A percentile compares a stretch with the other conserved stretches of the same genome.
phyloP scores from a whole-genome alignment of 768 basidiomycete genomes.

The Serendipita sp. region DNA sequence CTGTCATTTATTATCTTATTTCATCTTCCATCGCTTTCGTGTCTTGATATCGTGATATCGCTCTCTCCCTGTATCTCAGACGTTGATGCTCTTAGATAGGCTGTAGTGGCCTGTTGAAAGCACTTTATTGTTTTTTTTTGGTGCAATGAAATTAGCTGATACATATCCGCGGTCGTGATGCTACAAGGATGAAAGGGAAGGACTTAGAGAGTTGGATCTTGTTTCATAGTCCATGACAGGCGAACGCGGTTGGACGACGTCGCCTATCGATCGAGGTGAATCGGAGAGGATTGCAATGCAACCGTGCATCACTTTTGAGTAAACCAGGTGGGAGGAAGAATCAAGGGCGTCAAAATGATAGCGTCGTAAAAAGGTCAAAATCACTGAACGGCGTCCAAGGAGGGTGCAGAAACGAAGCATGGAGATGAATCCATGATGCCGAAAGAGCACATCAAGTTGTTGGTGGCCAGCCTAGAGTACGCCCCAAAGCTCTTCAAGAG shows the following conservation, averaged over 20 bases:
- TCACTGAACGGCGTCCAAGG: too few relatives aligned
- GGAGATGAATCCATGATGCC: neutral
- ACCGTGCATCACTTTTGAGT: neutral
- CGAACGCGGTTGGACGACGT: neutral
- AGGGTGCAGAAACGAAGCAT: neutral
- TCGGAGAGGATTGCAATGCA: neutral
- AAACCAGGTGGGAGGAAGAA: neutral
- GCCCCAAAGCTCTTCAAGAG: constrained; percentile 90
- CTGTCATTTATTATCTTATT: neutral
- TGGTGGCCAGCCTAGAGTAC: constrained; percentile 39
- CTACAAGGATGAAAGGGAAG: neutral
- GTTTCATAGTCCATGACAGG: neutral
- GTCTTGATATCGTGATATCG: neutral
- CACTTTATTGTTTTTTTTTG: neutral
- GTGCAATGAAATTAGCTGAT: neutral
- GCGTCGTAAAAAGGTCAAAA: neutral
- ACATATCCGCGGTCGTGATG: neutral
- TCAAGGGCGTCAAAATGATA: neutral
- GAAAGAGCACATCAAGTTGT: neutral
- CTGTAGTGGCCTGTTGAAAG: neutral
- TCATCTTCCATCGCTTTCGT: neutral
- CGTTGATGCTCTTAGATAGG: too few relatives aligned
- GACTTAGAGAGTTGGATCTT: constrained; percentile 4
- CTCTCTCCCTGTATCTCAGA: too few relatives aligned
- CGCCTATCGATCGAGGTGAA: neutral